These are phyloP conservation scores for Musa troglodytarum DNA, from an alignment of 176 grass and related monocot species.

Conservation along the genomic window DNA sequence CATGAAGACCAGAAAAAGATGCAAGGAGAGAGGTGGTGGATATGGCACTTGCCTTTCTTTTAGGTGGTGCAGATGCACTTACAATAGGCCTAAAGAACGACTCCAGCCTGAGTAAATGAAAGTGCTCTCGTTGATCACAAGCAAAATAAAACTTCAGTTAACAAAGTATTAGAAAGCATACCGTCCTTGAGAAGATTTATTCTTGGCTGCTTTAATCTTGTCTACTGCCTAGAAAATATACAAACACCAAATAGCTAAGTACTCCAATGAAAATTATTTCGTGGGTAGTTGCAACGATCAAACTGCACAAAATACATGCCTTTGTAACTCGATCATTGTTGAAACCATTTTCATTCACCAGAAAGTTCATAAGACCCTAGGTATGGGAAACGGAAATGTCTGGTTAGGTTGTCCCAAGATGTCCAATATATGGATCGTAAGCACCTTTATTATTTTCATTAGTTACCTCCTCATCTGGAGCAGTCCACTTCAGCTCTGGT, in stretches of 20 bases:
- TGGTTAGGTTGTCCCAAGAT: constrained; percentile 21
- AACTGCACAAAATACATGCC: constrained; percentile 29
- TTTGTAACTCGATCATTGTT: constrained; percentile 67
- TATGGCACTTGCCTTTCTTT: constrained; percentile 12
- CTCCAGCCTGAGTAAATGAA: constrained; percentile 34
- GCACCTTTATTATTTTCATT: constrained; percentile 2
- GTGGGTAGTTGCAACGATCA: constrained; percentile 20
- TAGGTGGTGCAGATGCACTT: not conserved
- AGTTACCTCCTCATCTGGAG: constrained; percentile 60
- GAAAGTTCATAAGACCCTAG: constrained; percentile 61
- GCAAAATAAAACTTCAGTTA: not conserved
- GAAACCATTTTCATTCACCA: constrained; percentile 81
- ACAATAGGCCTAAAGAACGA: constrained; percentile 40
- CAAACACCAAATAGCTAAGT: constrained; percentile 12
- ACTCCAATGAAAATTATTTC: not conserved
- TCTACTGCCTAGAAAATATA: constrained; percentile 57
- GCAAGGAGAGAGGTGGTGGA: not conserved
- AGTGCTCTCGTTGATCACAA: constrained; percentile 14
- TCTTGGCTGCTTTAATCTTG: constrained; percentile 66
- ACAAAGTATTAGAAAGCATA: constrained; percentile 31
- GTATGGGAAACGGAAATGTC: constrained; percentile 7
- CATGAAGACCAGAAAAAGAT: not conserved
- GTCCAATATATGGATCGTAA: constrained; percentile 3
- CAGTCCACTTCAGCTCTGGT: constrained; percentile 61
- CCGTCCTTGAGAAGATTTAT: constrained; percentile 46